phyloP scores from a whole-genome alignment of 257 asterid species.

The Fraxinus cuspidata region DNA sequence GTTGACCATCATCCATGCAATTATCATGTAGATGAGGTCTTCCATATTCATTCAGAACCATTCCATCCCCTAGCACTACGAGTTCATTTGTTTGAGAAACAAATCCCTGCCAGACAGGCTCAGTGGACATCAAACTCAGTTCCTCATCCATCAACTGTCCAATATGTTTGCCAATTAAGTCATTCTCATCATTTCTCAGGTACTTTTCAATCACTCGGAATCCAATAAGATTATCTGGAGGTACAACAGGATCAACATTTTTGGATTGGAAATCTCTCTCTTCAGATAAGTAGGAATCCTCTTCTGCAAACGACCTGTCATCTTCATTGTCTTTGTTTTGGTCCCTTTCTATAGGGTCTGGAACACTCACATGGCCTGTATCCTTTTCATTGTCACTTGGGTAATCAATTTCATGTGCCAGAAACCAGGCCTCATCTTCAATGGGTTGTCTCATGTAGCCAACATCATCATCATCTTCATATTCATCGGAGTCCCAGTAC shows the following conservation, averaged over 20 bases:
- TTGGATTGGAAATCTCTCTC: conserved; percentile 67
- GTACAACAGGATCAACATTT: conserved; percentile 51
- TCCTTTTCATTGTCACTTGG: conserved; percentile 96
- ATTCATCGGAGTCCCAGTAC: conserved; percentile 97
- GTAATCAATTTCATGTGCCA: conserved; percentile 95
- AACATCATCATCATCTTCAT: conserved; percentile 91
- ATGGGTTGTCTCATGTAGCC: conserved; percentile 98
- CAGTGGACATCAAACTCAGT: conserved; percentile 70
- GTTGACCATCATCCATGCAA: conserved; percentile 81
- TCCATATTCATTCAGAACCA: conserved; percentile 54
- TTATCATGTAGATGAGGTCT: conserved; percentile 62
- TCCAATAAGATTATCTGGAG: conserved; percentile 56
- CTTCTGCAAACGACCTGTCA: conserved; percentile 87
- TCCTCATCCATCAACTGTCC: conserved; percentile 95
- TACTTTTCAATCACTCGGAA: conserved; percentile 45
- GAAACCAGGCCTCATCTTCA: conserved; percentile 95
- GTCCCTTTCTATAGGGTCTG: conserved; percentile 68
- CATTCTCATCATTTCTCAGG: conserved; percentile 49
- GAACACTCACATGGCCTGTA: conserved; percentile 74
- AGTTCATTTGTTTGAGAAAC: conserved; percentile 79
- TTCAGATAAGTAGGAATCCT: conserved; percentile 85
- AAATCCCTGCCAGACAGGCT: conserved; percentile 95
- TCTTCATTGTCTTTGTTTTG: conserved; percentile 73
- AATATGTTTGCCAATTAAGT: conserved; percentile 62
- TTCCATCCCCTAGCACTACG: conserved; percentile 62